Percentiles rank a stretch among this genome's conserved stretches.
Conservation (phyloP, 176 grass and related monocot species). For the Oryza glumipatula region DNA sequence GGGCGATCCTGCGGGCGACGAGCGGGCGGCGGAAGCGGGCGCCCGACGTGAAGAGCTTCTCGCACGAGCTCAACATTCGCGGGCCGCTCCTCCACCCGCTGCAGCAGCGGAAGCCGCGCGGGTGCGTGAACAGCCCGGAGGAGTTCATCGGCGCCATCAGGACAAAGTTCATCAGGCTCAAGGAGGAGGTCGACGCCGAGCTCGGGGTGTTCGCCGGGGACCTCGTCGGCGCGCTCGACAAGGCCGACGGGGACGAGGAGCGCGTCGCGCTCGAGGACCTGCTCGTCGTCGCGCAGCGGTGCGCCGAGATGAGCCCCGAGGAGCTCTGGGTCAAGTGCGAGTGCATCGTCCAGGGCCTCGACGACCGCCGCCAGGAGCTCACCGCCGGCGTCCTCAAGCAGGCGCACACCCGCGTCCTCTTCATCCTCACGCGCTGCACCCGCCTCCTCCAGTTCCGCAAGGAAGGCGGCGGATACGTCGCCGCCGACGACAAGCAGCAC, state of each 20-base stretch:
- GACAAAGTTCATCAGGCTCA: conserved; percentile 74
- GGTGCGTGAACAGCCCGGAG: conserved; percentile 29
- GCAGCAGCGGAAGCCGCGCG: conserved; percentile 46
- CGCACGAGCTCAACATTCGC: conserved; percentile 71
- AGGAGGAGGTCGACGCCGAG: conserved; percentile 83
- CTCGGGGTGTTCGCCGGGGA: conserved; percentile 77
- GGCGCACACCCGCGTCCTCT: conserved; percentile 75
- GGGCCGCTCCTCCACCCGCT: conserved; percentile 48
- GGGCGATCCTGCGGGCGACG: conserved; percentile 80
- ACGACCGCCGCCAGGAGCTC: conserved; percentile 85
- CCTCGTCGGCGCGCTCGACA: conserved; percentile 64
- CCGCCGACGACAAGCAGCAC: conserved; percentile 38
- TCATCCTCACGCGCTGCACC: conserved; percentile 95
- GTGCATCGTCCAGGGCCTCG: conserved; percentile 75
- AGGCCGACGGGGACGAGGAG: neutral
- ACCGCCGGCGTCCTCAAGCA: conserved; percentile 66
- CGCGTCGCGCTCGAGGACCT: conserved; percentile 75
- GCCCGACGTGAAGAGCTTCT: conserved; percentile 88
- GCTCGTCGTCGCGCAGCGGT: conserved; percentile 79
- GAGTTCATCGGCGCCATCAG: conserved; percentile 74
- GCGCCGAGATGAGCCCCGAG: conserved; percentile 76
- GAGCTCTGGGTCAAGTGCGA: conserved; percentile 85
- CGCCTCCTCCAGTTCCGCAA: conserved; percentile 90
- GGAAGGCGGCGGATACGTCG: conserved; percentile 45
- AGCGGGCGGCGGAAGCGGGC: conserved; percentile 82